Evolutionary conservation across 1,139 yeast species (phyloP), one percentile per base, ranked within the genome.

Genomic region (Yamadazyma diospyri): DNA sequence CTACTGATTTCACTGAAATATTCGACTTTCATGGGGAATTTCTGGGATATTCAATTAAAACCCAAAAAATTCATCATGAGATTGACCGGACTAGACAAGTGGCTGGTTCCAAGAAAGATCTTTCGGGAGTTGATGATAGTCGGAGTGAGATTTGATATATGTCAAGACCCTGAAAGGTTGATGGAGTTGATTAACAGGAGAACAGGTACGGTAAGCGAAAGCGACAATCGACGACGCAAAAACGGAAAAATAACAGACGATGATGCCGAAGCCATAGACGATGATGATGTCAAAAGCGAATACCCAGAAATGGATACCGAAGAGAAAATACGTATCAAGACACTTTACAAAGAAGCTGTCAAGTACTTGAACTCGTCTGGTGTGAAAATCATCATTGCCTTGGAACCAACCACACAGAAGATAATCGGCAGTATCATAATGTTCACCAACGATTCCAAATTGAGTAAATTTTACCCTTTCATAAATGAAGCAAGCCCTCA

Each of bases 111-210:
- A 3, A 64, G 69, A 38, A 74, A 73, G 44, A 68, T 76, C 7
- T 72, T 76, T 35, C 57, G 74, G 35, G 81, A 77, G 43, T 61
- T 77, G 40, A 76, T 73, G 62, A 72, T 76, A 39, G 78, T 76
- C 20, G 82, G 82, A 2, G 76, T 74, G 18, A 57, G 77, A 38
- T 76, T 76, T 53, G 81, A 76, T 48, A 64, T 76, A 14, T 72
- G 81, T 46, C 61, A 50, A 31, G 63, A 69, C 34, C 55, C 67
- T 4, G 57, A 56, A 9, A 66, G 67, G 38, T 51, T 72, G 33
- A 51, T 63, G 47, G 56, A 57, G 11, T 50, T 71, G 19, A 59
- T 76, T 6, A 30, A 38, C 22, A 39, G 36, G 21, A 42, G 36
- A 29, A 36, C 20, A 8, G 34, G 24, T 14, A 34, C 24, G 6